phyloP scores from a whole-genome alignment of 2,329 filamentous ascomycete species.

The Neonectria sp. region DNA sequence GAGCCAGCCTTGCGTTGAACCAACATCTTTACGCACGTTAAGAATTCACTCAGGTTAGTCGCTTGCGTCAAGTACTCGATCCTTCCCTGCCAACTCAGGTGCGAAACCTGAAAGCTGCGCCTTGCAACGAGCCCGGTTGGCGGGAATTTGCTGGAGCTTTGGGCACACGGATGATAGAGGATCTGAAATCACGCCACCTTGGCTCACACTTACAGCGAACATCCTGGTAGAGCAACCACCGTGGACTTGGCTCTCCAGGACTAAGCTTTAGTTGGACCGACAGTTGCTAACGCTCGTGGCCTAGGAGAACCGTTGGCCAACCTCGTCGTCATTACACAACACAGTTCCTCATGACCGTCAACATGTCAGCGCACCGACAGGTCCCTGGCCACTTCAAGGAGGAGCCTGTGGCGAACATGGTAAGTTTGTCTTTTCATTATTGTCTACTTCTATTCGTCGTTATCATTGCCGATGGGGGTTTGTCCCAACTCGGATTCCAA shows the following conservation, averaged over 20 bases:
- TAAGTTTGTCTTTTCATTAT: constrained; percentile 43
- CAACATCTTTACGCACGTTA: constrained; percentile 35
- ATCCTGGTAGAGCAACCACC: constrained; percentile 40
- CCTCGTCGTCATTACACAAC: constrained; percentile 18
- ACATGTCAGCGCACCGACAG: constrained; percentile 50
- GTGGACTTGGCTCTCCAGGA: constrained; percentile 31
- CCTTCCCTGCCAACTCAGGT: constrained; percentile 37
- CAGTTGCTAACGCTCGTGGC: constrained; percentile 38
- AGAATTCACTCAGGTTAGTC: constrained; percentile 38
- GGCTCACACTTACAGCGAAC: constrained; percentile 36
- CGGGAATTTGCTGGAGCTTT: constrained; percentile 39
- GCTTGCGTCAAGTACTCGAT: constrained; percentile 28
- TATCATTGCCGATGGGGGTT: not conserved
- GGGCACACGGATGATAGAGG: constrained; percentile 36
- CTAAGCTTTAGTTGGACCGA: constrained; percentile 30
- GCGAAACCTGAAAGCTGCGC: constrained; percentile 38
- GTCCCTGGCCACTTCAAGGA: constrained; percentile 51
- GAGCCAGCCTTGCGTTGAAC: constrained; percentile 29
- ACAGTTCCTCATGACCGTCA: constrained; percentile 44
- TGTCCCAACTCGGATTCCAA: constrained; percentile 1
- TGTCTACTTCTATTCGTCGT: not conserved
- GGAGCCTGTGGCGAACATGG: constrained; percentile 46
- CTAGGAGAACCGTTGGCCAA: constrained; percentile 35
- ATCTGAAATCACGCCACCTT: constrained; percentile 46
- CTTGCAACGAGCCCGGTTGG: constrained; percentile 38